Base-by-base conservation (phyloP, 1,139 yeast species). In the Geotrichum bryndzae region DNA sequence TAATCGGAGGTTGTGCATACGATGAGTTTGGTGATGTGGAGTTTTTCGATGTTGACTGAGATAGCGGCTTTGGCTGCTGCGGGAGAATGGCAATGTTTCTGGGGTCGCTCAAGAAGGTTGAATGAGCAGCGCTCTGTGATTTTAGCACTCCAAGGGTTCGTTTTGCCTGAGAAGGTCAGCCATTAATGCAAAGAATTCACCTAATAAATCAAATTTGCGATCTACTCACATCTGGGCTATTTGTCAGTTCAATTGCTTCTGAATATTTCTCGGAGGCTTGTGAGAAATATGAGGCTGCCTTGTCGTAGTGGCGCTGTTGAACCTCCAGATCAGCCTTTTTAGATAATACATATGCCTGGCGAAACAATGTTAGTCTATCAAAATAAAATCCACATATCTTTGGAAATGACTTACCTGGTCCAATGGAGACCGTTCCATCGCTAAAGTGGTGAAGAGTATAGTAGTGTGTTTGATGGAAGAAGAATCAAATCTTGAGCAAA, bases 251-350 rank as follows among this genome's bases (percentile, higher is more conserved):
- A 31, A 53, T 41, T 18, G 65, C 65, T 31, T 58, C 63, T 1
- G 45, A 33, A 41, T 60, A 63, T 52, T 60, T 60, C 27, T 54
- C 63, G 15, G 57, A 56, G 1, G 65, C 65, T 29, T 60, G 65
- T 13, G 60, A 11, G 53, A 55, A 61, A 38, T 55, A 54, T n/a
- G 59, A 53, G 7, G 62, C 61, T 18, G 65, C 65, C 33, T 60
- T 63, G n/a, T 56, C 58, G 48, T 63, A 63, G 54, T 60, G 59
- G 59, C 57, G 61, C 13, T 58, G 61, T 33, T 58, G 61, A 25
- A 61, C 60, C 29, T 56, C 63, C 31, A 59, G 48, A 53, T 63
- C 65, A 29, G 65, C 65, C 25, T 63, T 60, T 33, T 56, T 50
- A 22, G 57, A 56, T n/a, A 63, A 35, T 23, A 59, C 56, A 31